Evolutionary conservation across 169 alveolate species (phyloP).

Genomic region (Plasmodium knowlesi): DNA sequence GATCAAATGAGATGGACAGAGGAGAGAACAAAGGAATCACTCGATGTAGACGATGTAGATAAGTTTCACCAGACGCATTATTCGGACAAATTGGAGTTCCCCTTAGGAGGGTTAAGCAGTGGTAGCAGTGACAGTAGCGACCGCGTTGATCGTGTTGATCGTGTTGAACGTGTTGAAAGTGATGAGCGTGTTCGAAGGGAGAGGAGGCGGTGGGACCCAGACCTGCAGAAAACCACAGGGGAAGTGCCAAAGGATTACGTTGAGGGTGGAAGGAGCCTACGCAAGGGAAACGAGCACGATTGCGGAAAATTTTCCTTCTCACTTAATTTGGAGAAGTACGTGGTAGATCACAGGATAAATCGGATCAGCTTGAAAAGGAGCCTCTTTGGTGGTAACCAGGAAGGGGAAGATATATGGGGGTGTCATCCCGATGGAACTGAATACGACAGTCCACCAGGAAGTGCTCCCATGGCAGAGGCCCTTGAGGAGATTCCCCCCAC

Average conservation of each 20-base stretch:
- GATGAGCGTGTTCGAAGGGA: too few species aligned
- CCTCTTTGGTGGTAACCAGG: neutral
- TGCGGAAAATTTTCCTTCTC: neutral
- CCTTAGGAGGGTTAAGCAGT: neutral
- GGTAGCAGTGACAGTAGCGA: neutral
- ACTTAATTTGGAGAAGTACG: slow-evolving; percentile 16
- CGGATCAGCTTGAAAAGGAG: slow-evolving; percentile 3
- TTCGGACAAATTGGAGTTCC: neutral
- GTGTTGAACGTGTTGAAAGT: too few species aligned
- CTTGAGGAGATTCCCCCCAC: neutral
- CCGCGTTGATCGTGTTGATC: too few species aligned
- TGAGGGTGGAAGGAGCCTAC: neutral
- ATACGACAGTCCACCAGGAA: neutral
- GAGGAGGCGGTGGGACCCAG: neutral
- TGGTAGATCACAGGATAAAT: slow-evolving; percentile 32
- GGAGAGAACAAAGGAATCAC: neutral
- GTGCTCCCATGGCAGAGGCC: neutral
- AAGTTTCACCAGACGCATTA: neutral
- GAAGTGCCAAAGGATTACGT: neutral
- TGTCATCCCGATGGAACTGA: neutral
- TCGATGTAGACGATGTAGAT: neutral
- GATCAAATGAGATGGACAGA: neutral
- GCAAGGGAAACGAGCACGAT: neutral
- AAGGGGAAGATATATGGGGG: neutral
- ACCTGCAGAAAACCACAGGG: neutral